Conservation (phyloP, 805 yeast genomes). For the Sugiyamaella marilandica region DNA sequence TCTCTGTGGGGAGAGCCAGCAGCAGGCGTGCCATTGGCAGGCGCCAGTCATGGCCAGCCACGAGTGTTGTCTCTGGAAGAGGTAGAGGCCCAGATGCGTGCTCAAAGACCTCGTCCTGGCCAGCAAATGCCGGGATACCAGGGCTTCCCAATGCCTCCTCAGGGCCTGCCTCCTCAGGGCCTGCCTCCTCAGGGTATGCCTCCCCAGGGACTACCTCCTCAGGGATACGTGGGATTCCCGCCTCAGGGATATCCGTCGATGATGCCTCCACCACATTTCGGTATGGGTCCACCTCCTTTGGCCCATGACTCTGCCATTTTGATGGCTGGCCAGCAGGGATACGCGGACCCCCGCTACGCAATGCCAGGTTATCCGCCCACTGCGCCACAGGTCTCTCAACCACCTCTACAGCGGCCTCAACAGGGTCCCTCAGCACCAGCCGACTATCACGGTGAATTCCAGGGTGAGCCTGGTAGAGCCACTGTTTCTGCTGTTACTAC, state of each 20-base stretch:
- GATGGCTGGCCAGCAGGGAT: conserved; percentile 9
- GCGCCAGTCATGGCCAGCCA: conserved; percentile 23
- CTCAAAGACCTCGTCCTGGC: conserved; percentile 34
- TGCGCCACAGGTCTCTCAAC: conserved; percentile 9
- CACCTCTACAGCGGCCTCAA: conserved; percentile 7
- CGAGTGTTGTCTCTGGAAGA: conserved; percentile 72
- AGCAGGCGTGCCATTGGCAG: conserved; percentile 18
- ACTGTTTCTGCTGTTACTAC: not conserved
- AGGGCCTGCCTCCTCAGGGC: conserved; percentile 9
- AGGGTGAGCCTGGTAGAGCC: conserved; percentile 1
- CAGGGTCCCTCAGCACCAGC: conserved; percentile 9
- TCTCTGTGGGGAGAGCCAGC: conserved; percentile 55
- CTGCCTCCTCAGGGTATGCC: conserved; percentile 13
- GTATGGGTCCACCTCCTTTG: conserved; percentile 3
- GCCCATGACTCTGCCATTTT: conserved; percentile 18
- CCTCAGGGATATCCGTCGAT: conserved; percentile 10
- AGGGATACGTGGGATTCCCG: conserved; percentile 10
- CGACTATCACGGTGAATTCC: not conserved
- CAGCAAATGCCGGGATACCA: not conserved
- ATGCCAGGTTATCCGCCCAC: not conserved
- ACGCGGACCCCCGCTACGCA: not conserved
- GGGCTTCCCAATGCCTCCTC: conserved; percentile 8
- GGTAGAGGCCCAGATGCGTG: conserved; percentile 70
- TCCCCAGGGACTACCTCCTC: conserved; percentile 4
- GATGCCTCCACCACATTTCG: conserved; percentile 7